phyloP scores from a whole-genome alignment of 192 early-diverging fungal species.

The Blastocladiella britannica region DNA sequence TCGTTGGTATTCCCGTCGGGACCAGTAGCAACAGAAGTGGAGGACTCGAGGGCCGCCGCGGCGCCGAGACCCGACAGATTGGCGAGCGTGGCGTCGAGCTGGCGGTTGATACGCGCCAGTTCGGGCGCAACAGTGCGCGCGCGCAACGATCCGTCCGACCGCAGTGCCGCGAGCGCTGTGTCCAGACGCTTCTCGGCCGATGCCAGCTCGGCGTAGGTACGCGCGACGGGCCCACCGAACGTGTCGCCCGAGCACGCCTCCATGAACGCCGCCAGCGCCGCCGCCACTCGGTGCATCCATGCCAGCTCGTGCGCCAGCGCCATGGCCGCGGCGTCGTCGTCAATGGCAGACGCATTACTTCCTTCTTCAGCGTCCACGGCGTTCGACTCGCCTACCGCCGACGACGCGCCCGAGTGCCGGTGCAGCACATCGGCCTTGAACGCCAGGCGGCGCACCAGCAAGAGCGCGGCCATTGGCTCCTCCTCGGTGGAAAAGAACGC shows the following conservation, averaged over 20 bases:
- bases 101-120: slow-evolving; percentile 6
- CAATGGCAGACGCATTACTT: slow-evolving; percentile 27
- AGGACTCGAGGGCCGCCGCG: not conserved
- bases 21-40: no score
- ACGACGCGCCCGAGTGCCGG: slow-evolving; percentile 33
- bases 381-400: slow-evolving; percentile 35
- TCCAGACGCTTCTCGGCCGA: slow-evolving; percentile 14
- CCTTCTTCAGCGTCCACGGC: slow-evolving; percentile 25
- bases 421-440: slow-evolving; percentile 63
- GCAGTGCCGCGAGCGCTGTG: slow-evolving; percentile 9
- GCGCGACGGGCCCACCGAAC: slow-evolving; percentile 1
- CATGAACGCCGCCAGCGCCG: not conserved
- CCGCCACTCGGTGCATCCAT: not conserved
- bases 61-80: slow-evolving; percentile 1
- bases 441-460: slow-evolving; percentile 58
- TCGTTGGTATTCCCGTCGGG: no score
- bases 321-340: not conserved
- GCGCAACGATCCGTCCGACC: slow-evolving; percentile 8
- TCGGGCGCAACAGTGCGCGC: slow-evolving; percentile 8
- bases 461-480: slow-evolving; percentile 45
- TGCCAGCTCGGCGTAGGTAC: slow-evolving; percentile 7
- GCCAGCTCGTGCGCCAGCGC: not conserved
- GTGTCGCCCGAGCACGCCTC: not conserved
- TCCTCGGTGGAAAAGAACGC: slow-evolving; percentile 62
- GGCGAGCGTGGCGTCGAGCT: slow-evolving; percentile 7